These are phyloP conservation scores for Cyclotella sp. DNA, from an alignment of 108 stramenopile genomes.

Conservation along the genomic window DNA sequence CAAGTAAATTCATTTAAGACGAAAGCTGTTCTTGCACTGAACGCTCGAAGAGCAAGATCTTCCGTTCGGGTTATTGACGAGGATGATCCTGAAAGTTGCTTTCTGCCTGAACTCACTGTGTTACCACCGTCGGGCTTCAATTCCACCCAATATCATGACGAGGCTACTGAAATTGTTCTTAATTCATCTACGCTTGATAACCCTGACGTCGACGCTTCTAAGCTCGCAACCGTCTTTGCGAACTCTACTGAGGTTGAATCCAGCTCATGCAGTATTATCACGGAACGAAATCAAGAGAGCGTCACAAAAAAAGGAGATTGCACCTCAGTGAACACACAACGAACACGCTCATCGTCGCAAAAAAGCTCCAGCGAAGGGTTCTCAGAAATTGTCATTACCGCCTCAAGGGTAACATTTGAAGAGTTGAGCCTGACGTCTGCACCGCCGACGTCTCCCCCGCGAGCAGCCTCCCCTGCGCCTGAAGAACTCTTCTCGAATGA, in stretches of 20 bases:
- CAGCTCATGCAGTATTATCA: not conserved
- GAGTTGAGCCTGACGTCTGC: not conserved
- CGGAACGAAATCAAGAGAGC: not conserved
- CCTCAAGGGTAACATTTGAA: slow-evolving; percentile 4
- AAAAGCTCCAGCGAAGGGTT: not conserved
- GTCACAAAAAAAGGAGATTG: not conserved
- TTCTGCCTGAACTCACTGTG: slow-evolving; percentile 7
- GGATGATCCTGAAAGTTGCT: not conserved
- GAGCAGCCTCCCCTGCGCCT: not conserved
- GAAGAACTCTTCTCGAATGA: slow-evolving; percentile 5
- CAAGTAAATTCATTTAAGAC: slow-evolving; percentile 5
- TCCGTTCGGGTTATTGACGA: not conserved
- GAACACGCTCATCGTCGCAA: slow-evolving; percentile 9
- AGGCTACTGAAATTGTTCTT: slow-evolving; percentile 14
- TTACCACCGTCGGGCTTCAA: not conserved
- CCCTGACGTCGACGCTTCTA: not conserved
- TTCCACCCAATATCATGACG: not conserved
- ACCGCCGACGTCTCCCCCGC: not conserved
- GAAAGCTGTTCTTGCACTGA: not conserved
- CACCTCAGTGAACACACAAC: slow-evolving; percentile 14
- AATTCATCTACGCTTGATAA: not conserved
- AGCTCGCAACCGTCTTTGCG: not conserved
- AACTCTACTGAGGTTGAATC: not conserved
- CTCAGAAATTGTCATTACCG: not conserved
- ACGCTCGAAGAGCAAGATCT: not conserved